Base-by-base conservation (phyloP, 345 rosid genomes). In the Euphorbia peplus region DNA sequence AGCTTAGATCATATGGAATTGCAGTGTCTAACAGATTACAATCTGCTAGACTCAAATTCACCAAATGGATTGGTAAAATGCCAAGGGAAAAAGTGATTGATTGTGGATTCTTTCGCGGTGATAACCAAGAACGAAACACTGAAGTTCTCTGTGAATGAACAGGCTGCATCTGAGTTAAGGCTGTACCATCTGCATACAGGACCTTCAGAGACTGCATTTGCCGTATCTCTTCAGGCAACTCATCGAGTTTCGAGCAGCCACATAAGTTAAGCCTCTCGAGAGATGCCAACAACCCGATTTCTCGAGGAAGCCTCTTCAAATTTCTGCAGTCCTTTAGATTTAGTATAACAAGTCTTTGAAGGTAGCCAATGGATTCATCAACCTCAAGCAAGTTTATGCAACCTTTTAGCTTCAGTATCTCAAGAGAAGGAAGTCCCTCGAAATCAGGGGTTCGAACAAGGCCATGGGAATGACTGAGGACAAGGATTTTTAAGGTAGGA, bases 181-280 rank as follows among this genome's bases (percentile, higher is more conserved):
- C 56, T 16, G 69, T 44, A 30, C 60, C 75, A 44, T 72, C 66
- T 55, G 73, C 75, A 46, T 57, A 32, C 53, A 75, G 62, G 29
- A 64, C 70, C 59, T 32, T 71, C 64, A 50, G 28, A 14, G 80
- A 70, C 24, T 73, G 52, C 76, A 81, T 19, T 50, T 73, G n/a
- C 16, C 68, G 19, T 7, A 76, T 42, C 14, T 73, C 70, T n/a
- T 52, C 50, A 0, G 78, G 77, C 2, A 66, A 25, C 60, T 47
- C 35, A 32, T 58, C 26, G 30, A 78, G 78, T 26, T 48, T 63
- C 52, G 63, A 53, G 76, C 80, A 81, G n/a, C 78, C 76, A 24
- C 78, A 70, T 25, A 78, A 28, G 47, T 48, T 52, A 12, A 78
- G 64, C 50, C 42, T 41, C 61, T 75, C 54, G 13, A 75, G 69